A percentile compares a stretch with the other conserved stretches of the same genome.
These are phyloP conservation scores for Pseudevernia furfuracea DNA, from an alignment of 495 filamentous ascomycete species.

Conservation along the genomic window DNA sequence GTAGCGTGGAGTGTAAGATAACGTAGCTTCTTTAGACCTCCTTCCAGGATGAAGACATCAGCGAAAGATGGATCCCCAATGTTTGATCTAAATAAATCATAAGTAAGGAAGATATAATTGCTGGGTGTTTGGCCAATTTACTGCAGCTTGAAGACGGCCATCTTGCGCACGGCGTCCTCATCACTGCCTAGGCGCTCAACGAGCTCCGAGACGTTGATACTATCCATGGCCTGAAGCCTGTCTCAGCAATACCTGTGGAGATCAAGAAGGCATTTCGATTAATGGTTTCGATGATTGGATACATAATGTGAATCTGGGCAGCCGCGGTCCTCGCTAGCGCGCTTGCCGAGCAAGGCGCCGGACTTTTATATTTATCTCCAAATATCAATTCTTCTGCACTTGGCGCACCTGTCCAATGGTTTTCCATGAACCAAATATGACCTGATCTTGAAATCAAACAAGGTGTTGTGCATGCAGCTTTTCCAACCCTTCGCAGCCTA, in stretches of 20 bases:
- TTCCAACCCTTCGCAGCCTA: too few species aligned
- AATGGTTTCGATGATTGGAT: neutral
- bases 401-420: too few species aligned
- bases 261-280: neutral
- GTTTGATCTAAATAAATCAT: too few species aligned
- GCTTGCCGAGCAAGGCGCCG: neutral
- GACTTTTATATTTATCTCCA: neutral
- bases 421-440: neutral
- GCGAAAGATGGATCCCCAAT: constrained; percentile 97
- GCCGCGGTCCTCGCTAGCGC: neutral
- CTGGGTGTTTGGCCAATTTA: too few species aligned
- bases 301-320: neutral
- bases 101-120: too few species aligned
- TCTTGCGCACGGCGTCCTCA: constrained; percentile 92
- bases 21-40: constrained; percentile 71
- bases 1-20: constrained; percentile 73
- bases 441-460: neutral
- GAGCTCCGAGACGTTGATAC: constrained; percentile 55
- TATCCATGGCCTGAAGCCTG: constrained; percentile 40
- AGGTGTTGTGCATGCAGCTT: neutral
- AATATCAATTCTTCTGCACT: too few species aligned
- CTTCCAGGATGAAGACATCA: constrained; percentile 87
- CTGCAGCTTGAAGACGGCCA: constrained; percentile 98
- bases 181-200: constrained; percentile 62
- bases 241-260: too few species aligned